phyloP scores from a whole-genome alignment of 768 basidiomycete genomes.

The Tephrocybe sp. region DNA sequence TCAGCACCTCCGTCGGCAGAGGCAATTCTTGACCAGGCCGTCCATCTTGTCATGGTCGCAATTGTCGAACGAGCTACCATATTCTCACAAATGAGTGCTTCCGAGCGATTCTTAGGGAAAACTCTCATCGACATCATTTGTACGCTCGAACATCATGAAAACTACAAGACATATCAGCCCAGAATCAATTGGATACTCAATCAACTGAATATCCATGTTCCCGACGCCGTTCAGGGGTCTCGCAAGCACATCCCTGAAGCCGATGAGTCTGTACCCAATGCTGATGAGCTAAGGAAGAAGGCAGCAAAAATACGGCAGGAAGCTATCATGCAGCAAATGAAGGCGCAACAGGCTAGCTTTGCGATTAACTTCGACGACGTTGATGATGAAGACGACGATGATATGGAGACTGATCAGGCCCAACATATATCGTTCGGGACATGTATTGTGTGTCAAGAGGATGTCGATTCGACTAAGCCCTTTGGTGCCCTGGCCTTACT shows the following conservation, averaged over 20 bases:
- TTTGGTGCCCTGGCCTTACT: slow-evolving; percentile 88
- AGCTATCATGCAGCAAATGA: slow-evolving; percentile 95
- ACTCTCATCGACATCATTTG: slow-evolving; percentile 74
- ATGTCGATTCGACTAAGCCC: slow-evolving; percentile 65
- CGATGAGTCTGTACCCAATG: slow-evolving; percentile 38
- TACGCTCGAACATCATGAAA: slow-evolving; percentile 73
- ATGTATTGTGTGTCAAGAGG: slow-evolving; percentile 99
- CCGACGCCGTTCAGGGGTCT: slow-evolving; percentile 53
- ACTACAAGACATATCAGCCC: slow-evolving; percentile 69
- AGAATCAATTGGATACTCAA: slow-evolving; percentile 77
- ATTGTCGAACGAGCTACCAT: slow-evolving; percentile 65
- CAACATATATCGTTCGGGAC: slow-evolving; percentile 70
- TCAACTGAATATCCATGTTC: slow-evolving; percentile 54
- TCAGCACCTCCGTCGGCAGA: slow-evolving; percentile 77
- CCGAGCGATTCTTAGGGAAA: slow-evolving; percentile 59
- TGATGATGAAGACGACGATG: slow-evolving; percentile 71
- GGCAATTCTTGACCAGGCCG: slow-evolving; percentile 84
- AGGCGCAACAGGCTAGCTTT: slow-evolving; percentile 86
- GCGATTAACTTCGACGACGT: slow-evolving; percentile 75
- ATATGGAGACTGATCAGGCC: slow-evolving; percentile 49
- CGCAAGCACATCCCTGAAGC: slow-evolving; percentile 42
- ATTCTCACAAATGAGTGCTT: slow-evolving; percentile 60
- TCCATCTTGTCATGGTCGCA: slow-evolving; percentile 86
- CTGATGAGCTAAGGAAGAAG: slow-evolving; percentile 73
- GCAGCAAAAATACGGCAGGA: slow-evolving; percentile 91